Base-by-base conservation (phyloP, 1,139 yeast genomes). In the Candida freyschussii region DNA sequence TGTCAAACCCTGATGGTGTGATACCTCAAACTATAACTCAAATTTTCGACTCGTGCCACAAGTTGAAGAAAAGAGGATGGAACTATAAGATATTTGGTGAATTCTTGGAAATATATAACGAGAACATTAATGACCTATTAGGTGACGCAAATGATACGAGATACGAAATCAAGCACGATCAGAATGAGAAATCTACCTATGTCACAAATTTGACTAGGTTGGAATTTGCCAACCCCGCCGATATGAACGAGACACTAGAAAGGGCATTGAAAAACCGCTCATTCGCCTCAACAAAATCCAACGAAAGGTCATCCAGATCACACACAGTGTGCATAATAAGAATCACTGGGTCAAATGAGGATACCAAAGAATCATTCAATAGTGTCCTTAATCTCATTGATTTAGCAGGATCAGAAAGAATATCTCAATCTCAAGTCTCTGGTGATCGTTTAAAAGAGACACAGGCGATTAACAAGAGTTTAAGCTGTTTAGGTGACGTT, bases 401-500 rank as follows among this genome's bases (percentile, higher is more conserved):
- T 56, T 63, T 86, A 40, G 96, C 96, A 0, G 96, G 96, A 7
- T 80, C 93, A 0, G 99, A 91, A 59, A 66, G 97, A 37, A 63
- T 89, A n/a, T 58, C 78, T 11, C 70, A 72, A 15, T 81, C 95
- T 0, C 84, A 79, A 48, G 94, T 75, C 0, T 72, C 73, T 4
- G 96, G 96, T 0, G 86, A 81, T 10, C 60, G 97, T 28, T 61
- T 91, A 17, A 75, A 74, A 45, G 98, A 91, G 57, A 89, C 98
- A 0, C 94, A 83, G 51, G 76, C 89, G 5, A 91, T 91, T 40
- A 91, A 91, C 58, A 84, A 79, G 56, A 86, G 96, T 9, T 65
- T 91, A 33, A 84, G 96, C 42, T 74, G 89, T 36, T 67, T 91
- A 17, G 96, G 96, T 1, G 96, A 89, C 58, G 98, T 93, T 2